Conservation (phyloP, 345 rosid genomes). For the Lepidium africanum region DNA sequence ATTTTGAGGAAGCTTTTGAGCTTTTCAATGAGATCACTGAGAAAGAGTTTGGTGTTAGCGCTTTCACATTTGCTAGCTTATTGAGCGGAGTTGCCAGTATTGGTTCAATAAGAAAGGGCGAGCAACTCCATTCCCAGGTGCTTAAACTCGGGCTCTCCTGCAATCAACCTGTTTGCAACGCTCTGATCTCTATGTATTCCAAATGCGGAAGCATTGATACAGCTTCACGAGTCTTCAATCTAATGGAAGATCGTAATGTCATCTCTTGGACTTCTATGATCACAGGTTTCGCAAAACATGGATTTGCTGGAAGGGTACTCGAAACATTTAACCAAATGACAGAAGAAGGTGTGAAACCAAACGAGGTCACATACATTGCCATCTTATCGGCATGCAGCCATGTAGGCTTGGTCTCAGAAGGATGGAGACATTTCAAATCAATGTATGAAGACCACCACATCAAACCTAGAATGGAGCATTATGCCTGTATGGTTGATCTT, state of each 20-base stretch:
- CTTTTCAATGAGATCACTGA: conserved; percentile 38
- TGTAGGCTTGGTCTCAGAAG: conserved; percentile 59
- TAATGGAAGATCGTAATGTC: conserved; percentile 42
- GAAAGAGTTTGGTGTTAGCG: conserved; percentile 35
- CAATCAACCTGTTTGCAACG: conserved; percentile 39
- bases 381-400: conserved; percentile 73
- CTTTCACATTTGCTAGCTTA: conserved; percentile 61
- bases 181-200: conserved; percentile 72
- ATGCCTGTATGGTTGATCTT: conserved; percentile 81
- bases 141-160: conserved; percentile 43
- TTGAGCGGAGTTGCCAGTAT: conserved; percentile 56
- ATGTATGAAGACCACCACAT: conserved; percentile 53
- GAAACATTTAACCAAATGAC: conserved; percentile 53
- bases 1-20: conserved; percentile 39
- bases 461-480: conserved; percentile 63
- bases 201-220: conserved; percentile 56
- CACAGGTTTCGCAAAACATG: conserved; percentile 69
- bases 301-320: conserved; percentile 49
- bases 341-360: conserved; percentile 39
- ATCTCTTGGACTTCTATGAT: conserved; percentile 77
- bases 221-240: conserved; percentile 47
- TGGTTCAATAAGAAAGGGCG: conserved; percentile 57
- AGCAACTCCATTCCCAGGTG: conserved; percentile 54
- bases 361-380: conserved; percentile 56
- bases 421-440: conserved; percentile 53